These are phyloP conservation scores for Pochonia chlamydosporia DNA, from an alignment of 2,329 filamentous ascomycete genomes.

Conservation along the genomic window DNA sequence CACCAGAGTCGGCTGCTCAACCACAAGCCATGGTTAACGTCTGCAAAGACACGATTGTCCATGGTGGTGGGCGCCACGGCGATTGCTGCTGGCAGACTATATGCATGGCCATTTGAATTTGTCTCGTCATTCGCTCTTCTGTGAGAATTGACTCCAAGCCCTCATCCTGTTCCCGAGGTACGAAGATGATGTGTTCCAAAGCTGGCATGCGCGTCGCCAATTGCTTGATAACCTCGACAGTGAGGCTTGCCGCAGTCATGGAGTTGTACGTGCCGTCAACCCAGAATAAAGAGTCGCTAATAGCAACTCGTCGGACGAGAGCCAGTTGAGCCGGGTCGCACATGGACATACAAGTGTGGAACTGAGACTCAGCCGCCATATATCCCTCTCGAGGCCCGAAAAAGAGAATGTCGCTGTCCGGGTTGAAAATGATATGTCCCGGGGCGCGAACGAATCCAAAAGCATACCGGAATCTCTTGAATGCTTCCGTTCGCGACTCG, in stretches of 20 bases:
- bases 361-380: conserved; percentile 39
- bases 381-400: conserved; percentile 39
- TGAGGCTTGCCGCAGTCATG: conserved; percentile 32
- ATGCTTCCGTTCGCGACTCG: conserved; percentile 39
- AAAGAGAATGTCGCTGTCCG: conserved; percentile 37
- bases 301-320: conserved; percentile 34
- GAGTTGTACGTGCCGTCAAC: conserved; percentile 27
- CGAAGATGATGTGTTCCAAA: conserved; percentile 37
- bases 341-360: conserved; percentile 38
- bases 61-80: conserved; percentile 27
- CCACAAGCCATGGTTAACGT: conserved; percentile 5
- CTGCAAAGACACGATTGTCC: conserved; percentile 28
- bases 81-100: conserved; percentile 24
- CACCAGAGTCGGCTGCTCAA: conserved; percentile 1
- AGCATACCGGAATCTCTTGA: conserved; percentile 32
- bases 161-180: conserved; percentile 32
- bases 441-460: conserved; percentile 37
- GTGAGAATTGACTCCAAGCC: conserved; percentile 22
- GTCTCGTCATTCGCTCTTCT: conserved; percentile 28
- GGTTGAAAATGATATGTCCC: conserved; percentile 37
- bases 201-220: conserved; percentile 31
- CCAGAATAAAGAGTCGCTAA: conserved; percentile 40
- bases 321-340: conserved; percentile 34
- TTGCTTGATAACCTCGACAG: conserved; percentile 33
- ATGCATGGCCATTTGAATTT: conserved; percentile 30